Conservation (phyloP, 495 filamentous ascomycete genomes). For the Neurospora sp. region DNA sequence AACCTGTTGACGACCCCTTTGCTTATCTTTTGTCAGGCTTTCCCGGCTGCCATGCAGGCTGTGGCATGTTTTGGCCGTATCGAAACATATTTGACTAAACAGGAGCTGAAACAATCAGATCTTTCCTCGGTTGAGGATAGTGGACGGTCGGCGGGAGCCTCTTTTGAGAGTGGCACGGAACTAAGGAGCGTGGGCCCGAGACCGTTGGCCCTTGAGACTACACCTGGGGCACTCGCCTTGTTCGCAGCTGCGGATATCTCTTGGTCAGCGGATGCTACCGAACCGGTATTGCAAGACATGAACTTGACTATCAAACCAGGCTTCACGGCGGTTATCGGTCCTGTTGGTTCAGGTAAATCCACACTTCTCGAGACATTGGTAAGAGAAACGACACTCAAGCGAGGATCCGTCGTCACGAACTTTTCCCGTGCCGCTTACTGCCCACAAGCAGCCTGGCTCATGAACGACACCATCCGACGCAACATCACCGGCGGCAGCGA, state of each 20-base stretch:
- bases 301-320: background rate
- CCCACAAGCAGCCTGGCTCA: slow-evolving; percentile 32
- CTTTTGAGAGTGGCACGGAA: background rate
- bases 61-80: slow-evolving; percentile 50
- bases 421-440: slow-evolving; percentile 28
- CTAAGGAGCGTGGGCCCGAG: background rate
- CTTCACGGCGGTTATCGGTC: slow-evolving; percentile 26
- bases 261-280: background rate
- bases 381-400: slow-evolving; percentile 26
- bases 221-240: background rate
- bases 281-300: background rate
- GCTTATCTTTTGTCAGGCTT: slow-evolving; percentile 39
- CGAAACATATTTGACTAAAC: slow-evolving; percentile 28
- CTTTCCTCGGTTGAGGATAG: background rate
- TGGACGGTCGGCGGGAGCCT: background rate
- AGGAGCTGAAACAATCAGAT: background rate
- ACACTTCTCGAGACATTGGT: slow-evolving; percentile 28
- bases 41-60: slow-evolving; percentile 42
- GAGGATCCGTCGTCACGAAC: slow-evolving; percentile 21
- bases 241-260: background rate
- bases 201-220: background rate
- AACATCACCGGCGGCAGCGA: slow-evolving; percentile 26
- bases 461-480: slow-evolving; percentile 31
- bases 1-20: slow-evolving; percentile 45
- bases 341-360: slow-evolving; percentile 34